phyloP scores from a whole-genome alignment of 73 alveolate genomes.

The Symbiodinium natans region DNA sequence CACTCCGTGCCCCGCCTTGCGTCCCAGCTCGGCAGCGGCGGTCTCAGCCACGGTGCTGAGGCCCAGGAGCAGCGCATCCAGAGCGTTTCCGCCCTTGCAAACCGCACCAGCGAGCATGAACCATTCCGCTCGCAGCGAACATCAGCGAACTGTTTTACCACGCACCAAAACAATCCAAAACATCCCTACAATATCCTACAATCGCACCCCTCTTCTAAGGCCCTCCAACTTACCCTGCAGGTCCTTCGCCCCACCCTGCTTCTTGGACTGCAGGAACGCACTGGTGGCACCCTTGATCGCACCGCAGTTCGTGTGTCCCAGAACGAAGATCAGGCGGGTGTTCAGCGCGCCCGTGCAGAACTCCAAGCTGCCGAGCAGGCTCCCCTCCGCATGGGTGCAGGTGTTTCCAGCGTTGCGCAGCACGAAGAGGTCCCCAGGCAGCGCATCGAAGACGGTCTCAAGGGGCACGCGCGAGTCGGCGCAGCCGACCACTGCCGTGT shows the following conservation, averaged over 20 bases:
- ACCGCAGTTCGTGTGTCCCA: slow-evolving; percentile 79
- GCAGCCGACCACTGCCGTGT: slow-evolving; percentile 41
- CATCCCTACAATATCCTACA: no score
- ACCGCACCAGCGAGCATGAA: background rate
- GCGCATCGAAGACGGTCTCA: slow-evolving; percentile 76
- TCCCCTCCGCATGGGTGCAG: slow-evolving; percentile 54
- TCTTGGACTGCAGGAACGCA: slow-evolving; percentile 5
- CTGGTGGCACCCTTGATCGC: slow-evolving; percentile 78
- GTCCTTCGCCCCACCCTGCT: slow-evolving; percentile 2
- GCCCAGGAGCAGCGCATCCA: slow-evolving; percentile 23
- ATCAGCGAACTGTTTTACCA: background rate
- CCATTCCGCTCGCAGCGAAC: background rate
- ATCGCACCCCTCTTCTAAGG: no score
- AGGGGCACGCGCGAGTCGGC: slow-evolving; percentile 77
- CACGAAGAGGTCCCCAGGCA: slow-evolving; percentile 85
- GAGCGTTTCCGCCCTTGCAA: background rate
- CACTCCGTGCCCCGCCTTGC: background rate
- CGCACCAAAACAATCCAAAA: no score
- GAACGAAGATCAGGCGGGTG: slow-evolving; percentile 59
- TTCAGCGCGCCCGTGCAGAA: slow-evolving; percentile 76
- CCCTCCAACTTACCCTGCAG: no score
- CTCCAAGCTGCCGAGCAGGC: slow-evolving; percentile 71
- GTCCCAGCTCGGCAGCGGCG: background rate
- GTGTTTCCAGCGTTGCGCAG: slow-evolving; percentile 72
- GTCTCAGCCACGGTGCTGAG: slow-evolving; percentile 22